phyloP scores from a whole-genome alignment of 495 filamentous ascomycete species.

The Usnea hakonensis region DNA sequence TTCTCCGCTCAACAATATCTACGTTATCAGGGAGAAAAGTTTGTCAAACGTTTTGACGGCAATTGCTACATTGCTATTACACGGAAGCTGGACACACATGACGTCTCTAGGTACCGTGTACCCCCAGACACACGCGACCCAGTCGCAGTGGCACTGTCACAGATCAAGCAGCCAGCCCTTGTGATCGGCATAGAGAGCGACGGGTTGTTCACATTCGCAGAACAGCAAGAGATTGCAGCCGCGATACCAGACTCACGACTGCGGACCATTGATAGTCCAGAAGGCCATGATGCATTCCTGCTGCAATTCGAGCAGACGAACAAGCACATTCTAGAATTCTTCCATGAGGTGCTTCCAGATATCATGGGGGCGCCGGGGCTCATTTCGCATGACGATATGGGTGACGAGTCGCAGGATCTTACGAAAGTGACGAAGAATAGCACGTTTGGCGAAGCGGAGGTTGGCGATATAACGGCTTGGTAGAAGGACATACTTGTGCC shows the following conservation, averaged over 20 bases:
- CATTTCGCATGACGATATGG: conserved; percentile 32
- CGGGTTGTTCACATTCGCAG: conserved; percentile 91
- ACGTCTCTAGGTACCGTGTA: conserved; percentile 68
- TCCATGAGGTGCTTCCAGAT: conserved; percentile 73
- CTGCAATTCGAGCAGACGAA: conserved; percentile 98
- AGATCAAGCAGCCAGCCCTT: conserved; percentile 79
- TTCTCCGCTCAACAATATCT: conserved; percentile 98
- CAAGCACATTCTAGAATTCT: conserved; percentile 71
- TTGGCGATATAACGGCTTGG: conserved; percentile 96
- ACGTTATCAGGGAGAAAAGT: conserved; percentile 95
- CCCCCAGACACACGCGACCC: conserved; percentile 38
- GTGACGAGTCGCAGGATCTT: conserved; percentile 28
- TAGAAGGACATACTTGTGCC: conserved; percentile 38
- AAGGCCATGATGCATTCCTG: conserved; percentile 94
- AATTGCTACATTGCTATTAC: conserved; percentile 99
- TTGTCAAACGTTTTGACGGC: conserved; percentile 91
- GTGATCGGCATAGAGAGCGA: conserved; percentile 92
- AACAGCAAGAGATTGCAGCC: conserved; percentile 84
- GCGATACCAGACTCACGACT: conserved; percentile 72
- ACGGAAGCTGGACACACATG: conserved; percentile 97
- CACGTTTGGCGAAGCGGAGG: conserved; percentile 90
- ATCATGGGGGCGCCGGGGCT: conserved; percentile 62
- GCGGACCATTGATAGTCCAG: conserved; percentile 80
- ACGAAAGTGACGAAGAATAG: conserved; percentile 63
- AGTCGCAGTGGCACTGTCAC: conserved; percentile 63